phyloP scores from a whole-genome alignment of 2,329 filamentous ascomycete species.

The Diaporthe citrichinensis region DNA sequence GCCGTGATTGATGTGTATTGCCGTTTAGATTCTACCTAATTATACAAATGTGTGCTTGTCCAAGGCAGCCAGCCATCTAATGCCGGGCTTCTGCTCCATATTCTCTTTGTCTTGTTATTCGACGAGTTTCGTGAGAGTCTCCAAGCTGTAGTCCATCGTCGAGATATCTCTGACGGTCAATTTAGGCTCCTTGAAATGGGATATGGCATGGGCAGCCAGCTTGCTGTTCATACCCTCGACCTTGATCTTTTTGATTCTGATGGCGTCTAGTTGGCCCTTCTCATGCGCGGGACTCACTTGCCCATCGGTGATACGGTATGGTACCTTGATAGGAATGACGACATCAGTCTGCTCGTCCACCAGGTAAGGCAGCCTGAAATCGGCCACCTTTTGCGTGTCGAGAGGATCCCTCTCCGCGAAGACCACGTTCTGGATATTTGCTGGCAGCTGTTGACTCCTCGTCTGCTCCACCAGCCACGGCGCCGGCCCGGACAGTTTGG shows the following conservation, averaged over 20 bases:
- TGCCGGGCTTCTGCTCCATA: too few species aligned
- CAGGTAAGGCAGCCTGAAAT: slow-evolving; percentile 38
- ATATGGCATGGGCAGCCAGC: slow-evolving; percentile 48
- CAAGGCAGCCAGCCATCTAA: background rate
- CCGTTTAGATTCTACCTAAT: background rate
- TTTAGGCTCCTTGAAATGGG: slow-evolving; percentile 40
- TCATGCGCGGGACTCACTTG: background rate
- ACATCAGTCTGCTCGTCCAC: slow-evolving; percentile 35
- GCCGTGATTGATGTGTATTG: background rate
- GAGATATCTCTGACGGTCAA: slow-evolving; percentile 35
- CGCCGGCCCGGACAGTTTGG: background rate
- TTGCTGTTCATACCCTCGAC: slow-evolving; percentile 52
- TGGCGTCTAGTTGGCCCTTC: slow-evolving; percentile 9
- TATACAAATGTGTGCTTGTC: background rate
- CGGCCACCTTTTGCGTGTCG: background rate
- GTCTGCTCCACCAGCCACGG: background rate
- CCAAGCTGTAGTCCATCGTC: slow-evolving; percentile 41
- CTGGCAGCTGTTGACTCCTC: background rate
- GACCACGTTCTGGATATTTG: slow-evolving; percentile 37
- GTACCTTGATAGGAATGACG: slow-evolving; percentile 43
- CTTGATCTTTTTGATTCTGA: slow-evolving; percentile 51
- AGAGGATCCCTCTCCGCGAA: slow-evolving; percentile 33
- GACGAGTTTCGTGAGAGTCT: slow-evolving; percentile 35
- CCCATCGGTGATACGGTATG: slow-evolving; percentile 33
- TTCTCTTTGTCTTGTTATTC: background rate